Conservation (phyloP, 2,329 filamentous ascomycete genomes). For the Samsoniella hepiali region DNA sequence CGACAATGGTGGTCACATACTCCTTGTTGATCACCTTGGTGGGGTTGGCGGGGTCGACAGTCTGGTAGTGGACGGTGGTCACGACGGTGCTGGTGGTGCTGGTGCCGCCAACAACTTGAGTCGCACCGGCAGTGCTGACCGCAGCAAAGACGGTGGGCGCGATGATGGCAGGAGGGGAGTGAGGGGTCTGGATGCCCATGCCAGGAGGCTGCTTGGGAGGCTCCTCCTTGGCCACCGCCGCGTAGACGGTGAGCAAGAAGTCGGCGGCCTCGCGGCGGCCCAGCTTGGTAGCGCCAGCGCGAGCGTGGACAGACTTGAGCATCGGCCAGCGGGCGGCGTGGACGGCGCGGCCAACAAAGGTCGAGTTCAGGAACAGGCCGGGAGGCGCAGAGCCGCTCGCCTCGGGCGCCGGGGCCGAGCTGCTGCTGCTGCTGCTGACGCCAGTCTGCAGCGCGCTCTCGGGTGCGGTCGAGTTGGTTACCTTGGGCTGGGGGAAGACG, state of each 20-base stretch:
- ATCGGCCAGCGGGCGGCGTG: slow-evolving; percentile 10
- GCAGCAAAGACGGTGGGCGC: neutral
- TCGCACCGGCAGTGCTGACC: neutral
- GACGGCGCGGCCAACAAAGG: neutral
- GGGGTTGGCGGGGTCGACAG: slow-evolving; percentile 7
- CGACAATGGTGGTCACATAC: slow-evolving; percentile 15
- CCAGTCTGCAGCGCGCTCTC: neutral
- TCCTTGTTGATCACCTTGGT: neutral
- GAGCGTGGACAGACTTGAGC: slow-evolving; percentile 8
- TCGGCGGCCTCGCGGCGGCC: slow-evolving; percentile 28
- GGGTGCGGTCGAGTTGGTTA: neutral
- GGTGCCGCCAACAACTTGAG: neutral
- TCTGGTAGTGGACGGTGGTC: slow-evolving; percentile 17
- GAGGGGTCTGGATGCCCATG: slow-evolving; percentile 23
- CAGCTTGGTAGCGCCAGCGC: slow-evolving; percentile 11
- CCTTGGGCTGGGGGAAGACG: slow-evolving; percentile 1
- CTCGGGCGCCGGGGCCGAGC: neutral
- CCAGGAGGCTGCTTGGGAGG: slow-evolving; percentile 34
- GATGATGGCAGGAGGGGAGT: neutral
- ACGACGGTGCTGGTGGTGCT: slow-evolving; percentile 11
- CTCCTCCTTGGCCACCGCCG: slow-evolving; percentile 30
- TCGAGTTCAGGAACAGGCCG: neutral
- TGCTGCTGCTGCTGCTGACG: neutral
- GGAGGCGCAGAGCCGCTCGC: neutral
- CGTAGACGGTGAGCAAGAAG: slow-evolving; percentile 44